Base-by-base conservation (phyloP, 208 protist species). In the Trypanosoma grayi region DNA sequence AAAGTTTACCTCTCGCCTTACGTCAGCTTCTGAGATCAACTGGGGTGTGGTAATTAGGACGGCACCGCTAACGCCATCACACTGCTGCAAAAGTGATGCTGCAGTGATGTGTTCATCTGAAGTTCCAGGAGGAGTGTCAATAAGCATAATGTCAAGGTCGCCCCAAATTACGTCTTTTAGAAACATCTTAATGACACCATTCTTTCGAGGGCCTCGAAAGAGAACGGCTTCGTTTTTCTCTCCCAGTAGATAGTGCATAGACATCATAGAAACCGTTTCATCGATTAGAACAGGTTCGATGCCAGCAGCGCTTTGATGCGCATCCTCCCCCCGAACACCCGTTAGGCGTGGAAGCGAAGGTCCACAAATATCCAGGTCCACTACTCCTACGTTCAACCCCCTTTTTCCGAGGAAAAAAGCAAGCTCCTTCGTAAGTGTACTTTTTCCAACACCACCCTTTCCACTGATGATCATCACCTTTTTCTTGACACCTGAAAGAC, bases 321-420 rank as follows among this genome's bases (percentile, higher is more conserved):
- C 90, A 68, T 94, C 80, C 73, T 99, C 95, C 40, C 74, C 81
- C 10, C 84, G 83, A 36, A 83, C 83, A 10, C 92, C 92, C 1
- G 83, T 91, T 20, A 97, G 67, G 18, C 89, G 83, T 44, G 92
- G 92, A 46, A 95, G 65, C 25, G 85, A 93, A 14, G 99, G 99
- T n/a, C 99, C 99, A 74, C 98, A 99, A 45, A 99, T 98, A 82
- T 99, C 99, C 16, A 99, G 63, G 74, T 99, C 99, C 6, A 99
- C 75, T 11, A 99, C 78, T n/a, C 97, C 99, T 7, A 99, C 98
- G 47, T 66, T 75, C n/a, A 94, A 41, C 9, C 85, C 87, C 18
- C 61, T 62, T 45, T 73, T 77, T 10, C 78, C 85, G 28, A 97
- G 68, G 16, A 79, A 70, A 41, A 97, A 88, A 24, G 87, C 89